Base-by-base conservation (phyloP, 2,329 filamentous ascomycete genomes). In the Colletotrichum salicis region DNA sequence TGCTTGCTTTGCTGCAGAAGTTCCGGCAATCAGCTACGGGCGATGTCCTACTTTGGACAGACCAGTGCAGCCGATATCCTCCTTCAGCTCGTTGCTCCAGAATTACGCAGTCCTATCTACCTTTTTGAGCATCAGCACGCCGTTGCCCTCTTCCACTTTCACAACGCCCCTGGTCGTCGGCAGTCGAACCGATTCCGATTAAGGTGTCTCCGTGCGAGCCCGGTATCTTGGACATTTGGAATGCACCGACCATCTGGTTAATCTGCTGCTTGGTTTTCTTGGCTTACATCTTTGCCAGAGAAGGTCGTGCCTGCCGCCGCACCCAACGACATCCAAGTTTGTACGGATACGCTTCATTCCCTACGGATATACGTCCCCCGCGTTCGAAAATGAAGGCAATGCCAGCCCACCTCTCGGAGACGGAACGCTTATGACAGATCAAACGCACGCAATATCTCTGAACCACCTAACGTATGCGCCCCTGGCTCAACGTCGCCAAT, bases 1-100 rank as follows among this genome's bases (percentile, higher is more conserved):
- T 58, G 54, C 45, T 41, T 59, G 41, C 64, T 68, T 8, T 19
- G 24, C 54, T 68, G 58, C 68, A 68, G 24, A 59, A 69, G 58
- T 58, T 68, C 58, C 64, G 64, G 58, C 64, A 71, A 68, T 63
- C 69, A 59, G 24, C 59, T 54, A 56, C 58, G 64, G 58, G 22
- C 57, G 15, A 63, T 24, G 19, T 69, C 52, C 64, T 48, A 22
- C 52, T 55, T 68, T 55, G 58, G 69, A 68, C 22, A 54, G 19
- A 58, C 54, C 24, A 33, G 37, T 63, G 58, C 54, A 63, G 52
- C 58, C 58, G 64, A 48, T 10, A 45, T 35, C 33, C 37, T 27
- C 11, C 37, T 60, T 48, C 63, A 41, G 45, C 29, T 24, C 22
- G 22, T 29, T 51, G 41, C 24, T 68, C 64, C 64, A 55, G 15